These are phyloP conservation scores for Melampsora medusae DNA, from an alignment of 1,284 basidiomycete genomes.

Conservation along the genomic window DNA sequence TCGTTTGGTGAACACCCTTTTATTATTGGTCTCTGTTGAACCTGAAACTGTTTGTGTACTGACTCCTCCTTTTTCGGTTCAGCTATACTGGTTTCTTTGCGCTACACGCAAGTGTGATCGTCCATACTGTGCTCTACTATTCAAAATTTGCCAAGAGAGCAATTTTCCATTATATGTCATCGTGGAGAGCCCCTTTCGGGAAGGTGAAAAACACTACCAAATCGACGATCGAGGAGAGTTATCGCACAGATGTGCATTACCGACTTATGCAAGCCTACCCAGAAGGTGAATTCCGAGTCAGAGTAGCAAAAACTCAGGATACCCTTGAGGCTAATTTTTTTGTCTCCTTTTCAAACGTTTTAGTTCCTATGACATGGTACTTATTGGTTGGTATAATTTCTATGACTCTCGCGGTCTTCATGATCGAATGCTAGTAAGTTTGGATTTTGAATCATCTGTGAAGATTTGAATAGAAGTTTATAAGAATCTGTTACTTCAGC, in stretches of 20 bases:
- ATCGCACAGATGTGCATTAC: slow-evolving; percentile 52
- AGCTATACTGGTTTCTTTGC: slow-evolving; percentile 55
- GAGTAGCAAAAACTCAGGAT: neutral
- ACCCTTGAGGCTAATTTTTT: neutral
- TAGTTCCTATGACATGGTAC: slow-evolving; percentile 54
- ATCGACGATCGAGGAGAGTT: slow-evolving; percentile 42
- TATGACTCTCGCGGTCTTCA: slow-evolving; percentile 50
- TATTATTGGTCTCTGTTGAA: slow-evolving; percentile 48
- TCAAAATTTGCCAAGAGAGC: slow-evolving; percentile 55
- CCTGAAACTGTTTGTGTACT: neutral
- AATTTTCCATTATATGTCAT: slow-evolving; percentile 47
- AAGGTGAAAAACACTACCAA: neutral
- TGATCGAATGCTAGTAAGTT: slow-evolving; percentile 46
- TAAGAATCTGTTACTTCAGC: neutral
- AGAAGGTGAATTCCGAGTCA: slow-evolving; percentile 46
- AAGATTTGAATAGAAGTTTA: neutral
- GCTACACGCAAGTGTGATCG: slow-evolving; percentile 55
- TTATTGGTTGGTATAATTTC: slow-evolving; percentile 49
- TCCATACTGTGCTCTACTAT: slow-evolving; percentile 57
- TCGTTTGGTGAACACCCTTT: slow-evolving; percentile 21
- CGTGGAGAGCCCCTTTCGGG: neutral
- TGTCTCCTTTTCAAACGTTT: neutral
- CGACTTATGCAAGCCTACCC: slow-evolving; percentile 53
- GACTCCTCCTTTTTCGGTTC: slow-evolving; percentile 52
- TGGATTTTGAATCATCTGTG: too few species aligned